Percentiles rank a stretch among this genome's conserved stretches.
phyloP scores from a whole-genome alignment of 2,329 filamentous ascomycete species.

The Reticulascus tulasneorum region DNA sequence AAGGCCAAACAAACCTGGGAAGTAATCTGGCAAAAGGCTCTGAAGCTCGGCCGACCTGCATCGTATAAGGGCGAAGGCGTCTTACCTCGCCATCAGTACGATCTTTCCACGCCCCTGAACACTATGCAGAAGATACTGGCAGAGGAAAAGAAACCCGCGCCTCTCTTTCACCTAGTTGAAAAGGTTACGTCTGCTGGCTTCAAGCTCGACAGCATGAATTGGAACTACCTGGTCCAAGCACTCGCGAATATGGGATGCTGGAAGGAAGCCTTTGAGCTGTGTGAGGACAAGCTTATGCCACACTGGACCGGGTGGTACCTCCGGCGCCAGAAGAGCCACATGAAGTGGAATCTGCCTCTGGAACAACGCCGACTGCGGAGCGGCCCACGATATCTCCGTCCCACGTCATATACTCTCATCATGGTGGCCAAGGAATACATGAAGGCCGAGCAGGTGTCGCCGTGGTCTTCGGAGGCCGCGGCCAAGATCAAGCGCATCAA shows the following conservation, averaged over 20 bases:
- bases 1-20: constrained; percentile 66
- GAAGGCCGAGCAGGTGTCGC: constrained; percentile 41
- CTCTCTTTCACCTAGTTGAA: constrained; percentile 47
- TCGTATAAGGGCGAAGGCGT: constrained; percentile 21
- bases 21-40: constrained; percentile 51
- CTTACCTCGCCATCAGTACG: constrained; percentile 47
- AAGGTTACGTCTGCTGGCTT: constrained; percentile 66
- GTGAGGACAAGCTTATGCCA: constrained; percentile 74
- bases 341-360: constrained; percentile 26
- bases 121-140: constrained; percentile 44
- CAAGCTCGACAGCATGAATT: constrained; percentile 68
- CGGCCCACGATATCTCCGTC: constrained; percentile 32
- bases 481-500: constrained; percentile 33
- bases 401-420: constrained; percentile 42
- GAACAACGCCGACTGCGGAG: constrained; percentile 34
- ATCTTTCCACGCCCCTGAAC: constrained; percentile 45
- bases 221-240: constrained; percentile 72
- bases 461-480: constrained; percentile 45
- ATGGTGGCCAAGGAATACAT: constrained; percentile 46
- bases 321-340: constrained; percentile 16
- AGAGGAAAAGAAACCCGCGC: constrained; percentile 35
- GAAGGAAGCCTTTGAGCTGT: constrained; percentile 66
- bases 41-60: constrained; percentile 34
- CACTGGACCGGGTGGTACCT: constrained; percentile 72
- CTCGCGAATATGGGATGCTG: constrained; percentile 58